A percentile compares a stretch with the other conserved stretches of the same genome.
Evolutionary conservation across 2,329 filamentous ascomycete species (phyloP).

Genomic region (Alternaria ventricosa): DNA sequence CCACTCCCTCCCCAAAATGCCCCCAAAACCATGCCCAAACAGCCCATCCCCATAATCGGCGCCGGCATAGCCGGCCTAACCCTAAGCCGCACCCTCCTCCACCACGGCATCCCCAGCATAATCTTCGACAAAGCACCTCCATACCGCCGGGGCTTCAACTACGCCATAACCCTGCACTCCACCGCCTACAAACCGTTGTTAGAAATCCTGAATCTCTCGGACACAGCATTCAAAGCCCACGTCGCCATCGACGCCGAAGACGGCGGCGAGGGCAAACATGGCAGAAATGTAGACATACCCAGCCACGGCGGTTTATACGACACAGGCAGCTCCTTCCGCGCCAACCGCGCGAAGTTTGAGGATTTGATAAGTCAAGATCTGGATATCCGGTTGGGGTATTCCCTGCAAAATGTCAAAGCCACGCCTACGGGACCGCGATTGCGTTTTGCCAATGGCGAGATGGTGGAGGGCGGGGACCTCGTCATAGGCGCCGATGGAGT

Average conservation of each 20-base stretch:
- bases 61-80: slow-evolving; percentile 56
- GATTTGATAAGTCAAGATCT: slow-evolving; percentile 43
- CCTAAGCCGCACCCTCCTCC: slow-evolving; percentile 45
- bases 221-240: slow-evolving; percentile 35
- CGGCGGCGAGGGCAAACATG: slow-evolving; percentile 33
- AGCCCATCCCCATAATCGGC: slow-evolving; percentile 47
- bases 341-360: slow-evolving; percentile 47
- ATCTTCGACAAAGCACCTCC: slow-evolving; percentile 45
- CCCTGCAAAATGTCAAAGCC: slow-evolving; percentile 21
- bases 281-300: slow-evolving; percentile 1
- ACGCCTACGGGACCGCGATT: neutral
- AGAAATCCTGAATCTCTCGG: slow-evolving; percentile 39
- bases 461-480: slow-evolving; percentile 10
- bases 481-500: slow-evolving; percentile 49
- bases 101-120: slow-evolving; percentile 37
- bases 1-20: neutral
- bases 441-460: slow-evolving; percentile 19
- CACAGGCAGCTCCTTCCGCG: slow-evolving; percentile 34
- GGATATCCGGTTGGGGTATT: slow-evolving; percentile 44
- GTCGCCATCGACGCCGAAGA: slow-evolving; percentile 41
- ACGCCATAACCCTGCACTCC: slow-evolving; percentile 50
- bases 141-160: slow-evolving; percentile 36
- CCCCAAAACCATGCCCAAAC: slow-evolving; percentile 8
- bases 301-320: slow-evolving; percentile 6
- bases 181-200: slow-evolving; percentile 43